A percentile compares a stretch with the other conserved stretches of the same genome.
Evolutionary conservation across 169 alveolate species (phyloP).

Genomic region (Babesia microti): DNA sequence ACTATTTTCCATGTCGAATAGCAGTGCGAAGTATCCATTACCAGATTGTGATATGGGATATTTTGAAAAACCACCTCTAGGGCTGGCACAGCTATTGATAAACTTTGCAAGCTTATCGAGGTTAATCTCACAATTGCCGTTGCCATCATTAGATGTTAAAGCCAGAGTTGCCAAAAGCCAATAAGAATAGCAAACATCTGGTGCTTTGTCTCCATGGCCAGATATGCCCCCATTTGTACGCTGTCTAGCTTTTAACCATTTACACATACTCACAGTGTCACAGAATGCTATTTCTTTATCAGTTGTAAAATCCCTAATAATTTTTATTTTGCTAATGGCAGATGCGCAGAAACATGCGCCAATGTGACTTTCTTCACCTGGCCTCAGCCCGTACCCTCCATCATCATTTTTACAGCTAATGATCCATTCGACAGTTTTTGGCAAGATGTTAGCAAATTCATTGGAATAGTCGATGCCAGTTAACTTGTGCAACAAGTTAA

Average conservation of each 20-base stretch:
- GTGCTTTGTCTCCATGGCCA: slow-evolving; percentile 53
- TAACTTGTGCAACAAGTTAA: slow-evolving; percentile 3
- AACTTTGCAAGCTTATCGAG: slow-evolving; percentile 18
- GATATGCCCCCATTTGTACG: slow-evolving; percentile 37
- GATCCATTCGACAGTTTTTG: slow-evolving; percentile 13
- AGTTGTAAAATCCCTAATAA: slow-evolving; percentile 2
- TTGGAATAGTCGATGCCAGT: slow-evolving; percentile 1
- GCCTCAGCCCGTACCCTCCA: slow-evolving; percentile 49
- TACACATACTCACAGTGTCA: neutral
- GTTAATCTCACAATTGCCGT: slow-evolving; percentile 2
- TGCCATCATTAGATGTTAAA: slow-evolving; percentile 5
- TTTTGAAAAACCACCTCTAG: slow-evolving; percentile 31
- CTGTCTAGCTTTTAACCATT: neutral
- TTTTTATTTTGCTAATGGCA: slow-evolving; percentile 10
- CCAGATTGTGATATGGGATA: slow-evolving; percentile 9
- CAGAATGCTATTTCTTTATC: slow-evolving; percentile 1
- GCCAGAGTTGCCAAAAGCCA: slow-evolving; percentile 52
- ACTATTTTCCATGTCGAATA: too few relatives aligned
- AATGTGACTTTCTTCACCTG: slow-evolving; percentile 48
- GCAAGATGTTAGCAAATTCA: slow-evolving; percentile 5
- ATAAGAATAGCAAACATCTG: slow-evolving; percentile 59
- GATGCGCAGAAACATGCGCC: slow-evolving; percentile 57
- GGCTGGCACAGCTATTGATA: slow-evolving; percentile 14
- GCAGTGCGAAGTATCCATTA: neutral
- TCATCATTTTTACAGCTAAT: slow-evolving; percentile 43